Conservation (phyloP, 805 yeast species). For the Candida michaelii region DNA sequence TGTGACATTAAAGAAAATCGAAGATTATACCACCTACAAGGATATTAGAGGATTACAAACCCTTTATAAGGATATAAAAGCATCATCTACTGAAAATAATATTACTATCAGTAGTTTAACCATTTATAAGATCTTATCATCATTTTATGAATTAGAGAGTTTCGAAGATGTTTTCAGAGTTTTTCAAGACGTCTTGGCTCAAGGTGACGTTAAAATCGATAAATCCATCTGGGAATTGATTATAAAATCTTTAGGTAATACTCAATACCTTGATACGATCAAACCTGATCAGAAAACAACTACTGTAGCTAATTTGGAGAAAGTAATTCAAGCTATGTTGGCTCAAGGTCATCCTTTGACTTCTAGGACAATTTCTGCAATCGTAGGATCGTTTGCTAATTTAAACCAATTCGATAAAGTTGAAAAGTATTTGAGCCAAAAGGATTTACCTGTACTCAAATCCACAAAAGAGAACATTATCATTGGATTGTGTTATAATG, state of each 20-base stretch:
- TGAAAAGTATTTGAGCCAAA: slow-evolving; percentile 33
- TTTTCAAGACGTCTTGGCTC: slow-evolving; percentile 50
- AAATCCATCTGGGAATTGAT: slow-evolving; percentile 62
- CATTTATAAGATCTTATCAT: slow-evolving; percentile 43
- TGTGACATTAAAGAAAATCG: slow-evolving; percentile 22
- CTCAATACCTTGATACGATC: slow-evolving; percentile 24
- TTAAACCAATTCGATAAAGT: slow-evolving; percentile 43
- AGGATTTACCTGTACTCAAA: slow-evolving; percentile 34
- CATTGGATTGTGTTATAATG: slow-evolving; percentile 42
- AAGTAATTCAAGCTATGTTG: slow-evolving; percentile 30
- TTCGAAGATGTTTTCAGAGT: slow-evolving; percentile 40
- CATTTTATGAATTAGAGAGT: slow-evolving; percentile 36
- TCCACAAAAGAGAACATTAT: slow-evolving; percentile 46
- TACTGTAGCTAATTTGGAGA: slow-evolving; percentile 23
- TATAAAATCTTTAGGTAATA: slow-evolving; percentile 47
- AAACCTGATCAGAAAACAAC: slow-evolving; percentile 28
- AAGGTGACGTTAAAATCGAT: slow-evolving; percentile 20
- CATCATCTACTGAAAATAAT: not conserved
- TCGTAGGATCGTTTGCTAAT: slow-evolving; percentile 49
- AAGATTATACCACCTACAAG: slow-evolving; percentile 18
- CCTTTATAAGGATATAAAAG: slow-evolving; percentile 24
- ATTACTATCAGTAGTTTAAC: slow-evolving; percentile 3
- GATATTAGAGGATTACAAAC: slow-evolving; percentile 20
- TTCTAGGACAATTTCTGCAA: slow-evolving; percentile 46
- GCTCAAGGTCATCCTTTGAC: slow-evolving; percentile 30